phyloP scores from a whole-genome alignment of 495 filamentous ascomycete genomes.

The Venustampulla echinocandica region DNA sequence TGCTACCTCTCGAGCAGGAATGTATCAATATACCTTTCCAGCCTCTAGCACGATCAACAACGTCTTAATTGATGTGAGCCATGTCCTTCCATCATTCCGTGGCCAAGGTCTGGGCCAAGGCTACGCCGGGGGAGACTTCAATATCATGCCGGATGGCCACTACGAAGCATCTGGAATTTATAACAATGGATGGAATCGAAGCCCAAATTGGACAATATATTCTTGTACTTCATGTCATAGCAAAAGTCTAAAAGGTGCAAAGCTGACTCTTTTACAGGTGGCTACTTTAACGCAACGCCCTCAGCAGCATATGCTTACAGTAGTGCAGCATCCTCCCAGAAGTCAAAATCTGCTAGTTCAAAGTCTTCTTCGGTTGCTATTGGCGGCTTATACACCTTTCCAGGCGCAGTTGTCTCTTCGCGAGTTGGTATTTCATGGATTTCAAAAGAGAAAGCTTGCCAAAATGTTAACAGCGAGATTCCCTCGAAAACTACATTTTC shows the following conservation, averaged over 20 bases:
- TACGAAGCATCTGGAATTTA: conserved; percentile 60
- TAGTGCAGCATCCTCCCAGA: neutral
- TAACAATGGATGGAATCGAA: conserved; percentile 48
- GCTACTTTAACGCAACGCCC: conserved; percentile 11
- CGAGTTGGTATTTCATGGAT: conserved; percentile 66
- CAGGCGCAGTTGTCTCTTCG: conserved; percentile 36
- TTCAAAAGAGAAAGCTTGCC: conserved; percentile 52
- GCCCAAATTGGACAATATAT: conserved; percentile 56
- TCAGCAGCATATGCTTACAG: conserved; percentile 2
- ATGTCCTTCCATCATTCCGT: conserved; percentile 56
- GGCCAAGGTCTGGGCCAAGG: conserved; percentile 53
- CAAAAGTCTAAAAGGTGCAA: neutral
- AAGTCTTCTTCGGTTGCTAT: neutral
- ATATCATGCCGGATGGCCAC: conserved; percentile 42
- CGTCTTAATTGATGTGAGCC: conserved; percentile 61
- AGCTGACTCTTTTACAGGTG: conserved; percentile 3
- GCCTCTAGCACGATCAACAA: conserved; percentile 31
- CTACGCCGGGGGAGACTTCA: conserved; percentile 56
- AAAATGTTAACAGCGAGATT: conserved; percentile 51
- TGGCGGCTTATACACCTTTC: conserved; percentile 11
- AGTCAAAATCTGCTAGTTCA: conserved; percentile 1
- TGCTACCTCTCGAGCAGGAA: conserved; percentile 52
- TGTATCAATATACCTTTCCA: conserved; percentile 56
- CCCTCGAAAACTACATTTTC: conserved; percentile 37
- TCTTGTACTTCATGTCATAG: conserved; percentile 53